Base-by-base conservation (phyloP, 108 stramenopile genomes). In the Pseudonitzschia multiseries region DNA sequence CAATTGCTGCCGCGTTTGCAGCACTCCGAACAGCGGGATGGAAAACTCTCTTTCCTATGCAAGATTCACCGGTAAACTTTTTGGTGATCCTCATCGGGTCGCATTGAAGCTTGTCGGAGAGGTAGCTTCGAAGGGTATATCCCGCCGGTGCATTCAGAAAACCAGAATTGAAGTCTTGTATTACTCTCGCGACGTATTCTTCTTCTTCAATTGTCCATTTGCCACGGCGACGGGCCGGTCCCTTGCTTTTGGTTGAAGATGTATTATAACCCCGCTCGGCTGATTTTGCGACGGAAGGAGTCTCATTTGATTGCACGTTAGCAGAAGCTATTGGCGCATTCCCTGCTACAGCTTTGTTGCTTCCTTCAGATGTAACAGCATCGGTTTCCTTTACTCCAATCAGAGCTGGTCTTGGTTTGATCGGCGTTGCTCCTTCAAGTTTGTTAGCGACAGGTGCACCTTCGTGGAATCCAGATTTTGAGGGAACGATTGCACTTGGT, bases 41-140 rank as follows among this genome's bases (percentile, higher is more conserved):
- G 74, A 93, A 95, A 6, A 94, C 90, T 29, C 87, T 78, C 82
- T 98, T 99, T 27, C 99, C 99, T 42, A 99, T 88, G 73, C 95
- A 95, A 29, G 86, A 78, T 65, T 96, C 92, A 10, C 97, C 97
- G 21, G 96, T 97, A 77, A 98, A 99, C 81, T 99, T 99, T 81
- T 99, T 99, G 24, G 99, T 98, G 62, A 99, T 98, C n/a, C 99
- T 83, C 99, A 99, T 99, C 17, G 99, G 98, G 82, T 97, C 97
- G 65, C 99, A 99, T 69, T 96, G 83, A 14, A 99, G 86, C 83
- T 98, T 96, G 44, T 97, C 95, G 10, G 96, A 92, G 28, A 99
- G 85, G 74, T 93, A 97, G 17, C 90, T 88, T 20, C 98, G 85
- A 40, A 99, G 85, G 0, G 98, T 99, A 29, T 97, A 97, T 0